Evolutionary conservation across 257 asterid genomes (phyloP).

Genomic region (Solanum okadae): DNA sequence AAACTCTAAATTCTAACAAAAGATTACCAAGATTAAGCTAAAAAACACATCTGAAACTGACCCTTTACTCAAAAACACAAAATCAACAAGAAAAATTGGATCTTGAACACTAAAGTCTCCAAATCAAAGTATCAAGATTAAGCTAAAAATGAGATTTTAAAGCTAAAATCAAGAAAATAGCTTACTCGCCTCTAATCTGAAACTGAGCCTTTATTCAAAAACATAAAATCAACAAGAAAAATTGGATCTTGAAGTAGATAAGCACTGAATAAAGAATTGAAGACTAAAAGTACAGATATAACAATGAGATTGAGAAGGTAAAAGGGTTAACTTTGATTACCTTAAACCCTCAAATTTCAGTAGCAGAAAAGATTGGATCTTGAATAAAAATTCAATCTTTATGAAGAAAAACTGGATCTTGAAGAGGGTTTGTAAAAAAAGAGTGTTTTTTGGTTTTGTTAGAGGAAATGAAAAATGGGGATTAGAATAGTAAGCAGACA

Average conservation of each 20-base stretch:
- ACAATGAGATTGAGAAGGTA: background rate
- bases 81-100: background rate
- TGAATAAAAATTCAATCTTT: background rate
- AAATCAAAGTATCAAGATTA: background rate
- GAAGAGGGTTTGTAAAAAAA: background rate
- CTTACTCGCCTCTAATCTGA: slow-evolving; percentile 23
- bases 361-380: background rate
- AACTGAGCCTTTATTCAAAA: slow-evolving; percentile 5
- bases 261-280: background rate
- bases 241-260: slow-evolving; percentile 27
- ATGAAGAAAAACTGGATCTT: background rate
- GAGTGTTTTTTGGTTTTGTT: background rate
- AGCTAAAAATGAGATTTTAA: slow-evolving; percentile 15
- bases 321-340: background rate
- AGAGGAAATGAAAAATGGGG: background rate
- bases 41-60: background rate
- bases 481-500: background rate
- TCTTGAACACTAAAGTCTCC: background rate
- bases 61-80: background rate
- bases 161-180: background rate
- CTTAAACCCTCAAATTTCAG: background rate
- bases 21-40: background rate
- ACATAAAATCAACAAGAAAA: slow-evolving; percentile 3
- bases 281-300: background rate
- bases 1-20: background rate